Base-by-base conservation (phyloP, 2,329 filamentous ascomycete species). In the Furcasterigmium sp. region DNA sequence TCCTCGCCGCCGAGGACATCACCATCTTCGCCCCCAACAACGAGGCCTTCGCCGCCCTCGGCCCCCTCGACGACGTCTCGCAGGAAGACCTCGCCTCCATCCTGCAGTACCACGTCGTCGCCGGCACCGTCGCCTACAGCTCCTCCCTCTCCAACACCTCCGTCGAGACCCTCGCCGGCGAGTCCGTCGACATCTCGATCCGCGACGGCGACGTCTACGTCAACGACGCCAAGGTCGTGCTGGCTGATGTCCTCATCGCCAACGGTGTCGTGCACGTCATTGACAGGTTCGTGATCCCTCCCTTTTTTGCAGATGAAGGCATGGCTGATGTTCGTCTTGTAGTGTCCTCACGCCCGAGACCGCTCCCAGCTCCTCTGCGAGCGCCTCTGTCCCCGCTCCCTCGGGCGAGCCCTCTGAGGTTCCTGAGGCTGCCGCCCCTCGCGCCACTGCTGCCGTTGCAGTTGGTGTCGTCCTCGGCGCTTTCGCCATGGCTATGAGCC, bases 1-100 rank as follows among this genome's bases (percentile, higher is more conserved):
- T 65, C 7, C 49, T 51, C 8, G 44, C 50, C 11, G 53, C 56
- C 8, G 54, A 48, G 26, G 61, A 60, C 53, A 51, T 85, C 36
- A 86, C 82, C 45, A 68, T 85, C 47, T 85, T 86, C 50, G 81
- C 75, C 1, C 82, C 83, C 2, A 70, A 64, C 54, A 80, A 84
- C 56, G 64, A 64, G 3, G 80, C 80, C 10, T 80, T 85, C 63
- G 65, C 72, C 34, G 60, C 64, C 20, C 75, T 84, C 37, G 77
- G 73, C 45, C 76, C 69, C 39, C 63, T 71, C 20, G 56, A 60
- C 25, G 69, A 69, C 46, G 58, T 82, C 28, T 68, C 67, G 18
- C 56, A 60, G 1, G 59, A 69, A 10, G 60, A 78, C 11, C 64
- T 84, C 2, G 58, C 67, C 3, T 58, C 57, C 21, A 69, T 85